Percentiles rank a stretch among this genome's conserved stretches.
phyloP scores from a whole-genome alignment of 139 green algal genomes.

The Pleodorina starrii region DNA sequence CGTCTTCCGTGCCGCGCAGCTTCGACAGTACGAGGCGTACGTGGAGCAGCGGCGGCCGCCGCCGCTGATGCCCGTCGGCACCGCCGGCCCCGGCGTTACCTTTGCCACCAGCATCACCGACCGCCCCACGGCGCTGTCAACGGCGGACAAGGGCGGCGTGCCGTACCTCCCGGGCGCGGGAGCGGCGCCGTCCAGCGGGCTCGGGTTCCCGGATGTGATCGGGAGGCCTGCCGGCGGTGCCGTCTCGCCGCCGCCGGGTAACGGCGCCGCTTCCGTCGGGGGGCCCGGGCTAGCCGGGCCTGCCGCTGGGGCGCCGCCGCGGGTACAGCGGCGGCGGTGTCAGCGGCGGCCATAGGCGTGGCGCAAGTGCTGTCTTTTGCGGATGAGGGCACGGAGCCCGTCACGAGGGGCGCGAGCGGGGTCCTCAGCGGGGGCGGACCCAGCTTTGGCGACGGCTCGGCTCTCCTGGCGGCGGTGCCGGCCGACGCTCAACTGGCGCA shows the following conservation, averaged over 20 bases:
- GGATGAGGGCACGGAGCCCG: not conserved
- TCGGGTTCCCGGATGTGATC: too few species aligned
- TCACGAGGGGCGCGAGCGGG: not conserved
- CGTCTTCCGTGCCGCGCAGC: slow-evolving; percentile 14
- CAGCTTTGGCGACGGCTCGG: not conserved
- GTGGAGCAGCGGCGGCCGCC: slow-evolving; percentile 1
- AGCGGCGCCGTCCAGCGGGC: too few species aligned
- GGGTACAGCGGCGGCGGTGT: not conserved
- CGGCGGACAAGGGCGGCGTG: slow-evolving; percentile 8
- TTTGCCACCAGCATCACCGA: slow-evolving; percentile 15
- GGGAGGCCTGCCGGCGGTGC: too few species aligned
- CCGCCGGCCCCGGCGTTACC: not conserved
- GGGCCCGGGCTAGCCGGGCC: not conserved
- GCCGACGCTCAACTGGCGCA: not conserved
- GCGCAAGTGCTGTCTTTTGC: too few species aligned
- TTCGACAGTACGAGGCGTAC: slow-evolving; percentile 43
- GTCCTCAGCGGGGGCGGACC: not conserved
- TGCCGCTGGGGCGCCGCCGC: too few species aligned
- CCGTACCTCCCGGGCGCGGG: not conserved
- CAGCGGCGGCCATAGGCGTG: not conserved
- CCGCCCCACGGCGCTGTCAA: not conserved
- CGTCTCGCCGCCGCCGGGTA: too few species aligned
- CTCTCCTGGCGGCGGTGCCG: not conserved
- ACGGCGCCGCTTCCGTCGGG: too few species aligned
- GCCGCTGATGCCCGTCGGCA: slow-evolving; percentile 6